Base-by-base conservation (phyloP, 305 asterid genomes). In the Fraxinus paxiana region DNA sequence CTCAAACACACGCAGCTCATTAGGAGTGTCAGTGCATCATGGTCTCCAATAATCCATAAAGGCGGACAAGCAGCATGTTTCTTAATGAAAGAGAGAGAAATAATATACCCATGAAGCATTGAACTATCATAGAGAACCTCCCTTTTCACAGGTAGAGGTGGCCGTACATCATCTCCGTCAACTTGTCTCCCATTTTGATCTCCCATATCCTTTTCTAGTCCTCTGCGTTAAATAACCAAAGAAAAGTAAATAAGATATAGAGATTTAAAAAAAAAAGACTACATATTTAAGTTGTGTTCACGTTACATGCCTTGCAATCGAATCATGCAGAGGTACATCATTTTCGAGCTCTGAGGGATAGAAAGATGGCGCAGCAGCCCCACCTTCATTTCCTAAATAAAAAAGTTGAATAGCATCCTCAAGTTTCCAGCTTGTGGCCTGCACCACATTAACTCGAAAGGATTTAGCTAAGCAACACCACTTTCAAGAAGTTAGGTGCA, bases 361-460 rank as follows among this genome's bases (percentile, higher is more conserved):
- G 24, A 79, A 81, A 82, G 91, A 73, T 17, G 89, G 81, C 41
- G 88, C 82, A 71, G 83, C 87, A 15, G 83, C 73, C 76, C 91
- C 91, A 78, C 90, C 91, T 31, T 96, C 99, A 89, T 89, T 92
- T 84, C 96, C 99, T 4, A 94, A 69, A 86, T 88, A 96, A 84
- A 89, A 96, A 79, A 96, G 98, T 84, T 96, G 99, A 87, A 96
- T 87, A 84, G 99, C 99, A 84, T 96, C 99, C 65, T 96, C 99
- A 73, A 96, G 98, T 86, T 91, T 90, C 99, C 99, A 96, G 86
- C 92, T 88, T 82, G 99, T 93, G 85, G 99, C 99, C 99, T 96
- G 91, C 59, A 46, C 76, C 70, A 72, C 54, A 77, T 72, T 76
- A 86, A 76, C 8, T 84, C 77, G 31, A 61, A 72, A 3, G 82